Base-by-base conservation (phyloP, 129 eudicot species). In the Flaveria robusta region DNA sequence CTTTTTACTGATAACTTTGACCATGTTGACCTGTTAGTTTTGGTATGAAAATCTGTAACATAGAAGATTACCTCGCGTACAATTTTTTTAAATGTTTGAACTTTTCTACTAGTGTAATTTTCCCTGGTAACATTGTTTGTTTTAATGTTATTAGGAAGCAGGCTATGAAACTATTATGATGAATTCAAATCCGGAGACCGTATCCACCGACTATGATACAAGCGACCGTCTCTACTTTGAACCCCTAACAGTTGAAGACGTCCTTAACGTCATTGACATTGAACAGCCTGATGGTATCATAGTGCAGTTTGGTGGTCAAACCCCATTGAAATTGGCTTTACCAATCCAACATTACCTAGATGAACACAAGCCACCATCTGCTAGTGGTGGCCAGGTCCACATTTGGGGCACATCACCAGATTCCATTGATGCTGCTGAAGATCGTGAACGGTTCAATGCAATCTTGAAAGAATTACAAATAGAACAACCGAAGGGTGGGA, bases 381-480 rank as follows among this genome's bases (percentile, higher is more conserved):
- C 85, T 34, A 87, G 90, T 77, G 96, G 91, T 34, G 98, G 97
- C 5, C 63, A 18, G 24, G 98, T 94, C 59, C 86, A 83, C 51
- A 94, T 94, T 46, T 94, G 98, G 98, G 98, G 98, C 26, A 94
- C 98, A 45, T 87, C 98, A 9, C 98, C 98, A 3, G 98, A 94
- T 70, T 88, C 96, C 22, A 94, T 94, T 66, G 98, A 94, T 76
- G 98, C 98, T 20, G 98, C 98, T 1, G 98, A 94, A 84, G 98
- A 94, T 39, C 84, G 98, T 63, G 90, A 94, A 66, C 85, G 98
- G 70, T 94, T 94, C 84, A 94, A 94, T 66, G 91, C 93, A 4
- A 94, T 94, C 77, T 47, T 94, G 64, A 81, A 87, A 5, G 98
- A 94, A 73, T 74, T 94, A 18, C 79, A 91, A 56, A 91, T 94